Evolutionary conservation across 441 rosid genomes (phyloP).

Genomic region (Gossypium trilobum): DNA sequence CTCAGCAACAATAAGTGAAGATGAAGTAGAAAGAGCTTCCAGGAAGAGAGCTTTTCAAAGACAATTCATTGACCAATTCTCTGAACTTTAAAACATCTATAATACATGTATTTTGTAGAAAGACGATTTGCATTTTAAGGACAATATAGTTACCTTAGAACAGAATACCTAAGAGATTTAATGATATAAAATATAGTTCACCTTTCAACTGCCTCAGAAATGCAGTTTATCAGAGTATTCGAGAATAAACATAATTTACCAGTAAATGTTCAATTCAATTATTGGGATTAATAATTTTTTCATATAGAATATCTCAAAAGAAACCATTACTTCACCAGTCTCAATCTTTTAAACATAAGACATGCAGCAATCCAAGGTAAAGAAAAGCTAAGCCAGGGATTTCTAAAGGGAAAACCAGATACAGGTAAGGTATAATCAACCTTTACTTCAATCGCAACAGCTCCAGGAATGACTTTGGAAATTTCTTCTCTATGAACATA

Average conservation of each 20-base stretch:
- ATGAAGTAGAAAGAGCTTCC: neutral
- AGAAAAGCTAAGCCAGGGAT: neutral
- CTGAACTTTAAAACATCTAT: neutral
- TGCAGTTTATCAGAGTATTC: neutral
- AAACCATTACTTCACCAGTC: neutral
- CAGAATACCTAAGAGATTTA: neutral
- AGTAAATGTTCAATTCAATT: neutral
- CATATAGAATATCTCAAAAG: neutral
- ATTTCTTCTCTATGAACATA: slow-evolving; percentile 43
- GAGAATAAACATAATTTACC: neutral
- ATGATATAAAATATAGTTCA: neutral
- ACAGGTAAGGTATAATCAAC: slow-evolving; percentile 19
- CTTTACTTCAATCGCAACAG: slow-evolving; percentile 46
- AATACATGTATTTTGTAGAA: neutral
- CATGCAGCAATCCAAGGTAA: neutral
- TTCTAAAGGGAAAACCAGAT: neutral
- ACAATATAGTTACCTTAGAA: neutral
- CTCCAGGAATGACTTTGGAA: slow-evolving; percentile 36
- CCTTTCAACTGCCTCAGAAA: neutral
- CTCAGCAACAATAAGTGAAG: neutral
- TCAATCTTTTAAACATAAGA: neutral
- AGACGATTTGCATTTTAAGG: neutral
- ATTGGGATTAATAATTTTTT: neutral
- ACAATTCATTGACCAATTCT: neutral
- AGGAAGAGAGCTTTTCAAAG: neutral